Evolutionary conservation across 2,329 filamentous ascomycete species (phyloP).

Genomic region (Chaetomium globosum): DNA sequence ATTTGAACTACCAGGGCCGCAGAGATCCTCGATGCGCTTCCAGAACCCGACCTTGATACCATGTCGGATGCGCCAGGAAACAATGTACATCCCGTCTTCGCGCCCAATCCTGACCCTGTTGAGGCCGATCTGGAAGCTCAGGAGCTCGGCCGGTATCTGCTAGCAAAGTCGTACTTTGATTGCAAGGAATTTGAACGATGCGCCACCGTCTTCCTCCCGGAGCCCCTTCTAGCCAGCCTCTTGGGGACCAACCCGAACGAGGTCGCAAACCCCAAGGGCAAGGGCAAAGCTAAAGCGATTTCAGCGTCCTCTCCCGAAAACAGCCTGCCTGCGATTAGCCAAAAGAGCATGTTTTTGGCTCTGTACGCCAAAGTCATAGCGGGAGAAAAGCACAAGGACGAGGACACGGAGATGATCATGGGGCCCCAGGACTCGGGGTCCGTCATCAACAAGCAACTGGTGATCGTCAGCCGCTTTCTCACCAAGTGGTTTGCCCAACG

Average conservation of each 20-base stretch:
- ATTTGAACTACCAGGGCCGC: conserved; percentile 68
- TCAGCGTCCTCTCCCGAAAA: conserved; percentile 34
- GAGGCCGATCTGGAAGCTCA: conserved; percentile 76
- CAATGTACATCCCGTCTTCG: conserved; percentile 53
- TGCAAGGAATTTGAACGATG: conserved; percentile 94
- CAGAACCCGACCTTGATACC: conserved; percentile 62
- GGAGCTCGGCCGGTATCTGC: conserved; percentile 80
- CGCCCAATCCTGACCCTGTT: conserved; percentile 64
- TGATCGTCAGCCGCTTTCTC: conserved; percentile 72
- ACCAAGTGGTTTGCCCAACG: conserved; percentile 78
- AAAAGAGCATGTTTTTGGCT: conserved; percentile 88
- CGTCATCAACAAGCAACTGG: conserved; percentile 81
- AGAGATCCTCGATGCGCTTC: conserved; percentile 84
- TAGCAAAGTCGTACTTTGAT: conserved; percentile 94
- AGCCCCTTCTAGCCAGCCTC: conserved; percentile 71
- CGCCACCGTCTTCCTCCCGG: conserved; percentile 83
- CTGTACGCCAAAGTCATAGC: conserved; percentile 91
- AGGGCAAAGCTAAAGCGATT: conserved; percentile 49
- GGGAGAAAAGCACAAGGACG: conserved; percentile 93
- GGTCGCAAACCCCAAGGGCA: conserved; percentile 36
- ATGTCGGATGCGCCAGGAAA: conserved; percentile 37
- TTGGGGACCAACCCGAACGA: conserved; percentile 52
- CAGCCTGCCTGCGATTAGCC: conserved; percentile 66
- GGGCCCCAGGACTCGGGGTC: conserved; percentile 87
- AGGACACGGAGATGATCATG: conserved; percentile 96